These are phyloP conservation scores for Serendipita sp. DNA, from an alignment of 768 basidiomycete genomes.

Conservation along the genomic window DNA sequence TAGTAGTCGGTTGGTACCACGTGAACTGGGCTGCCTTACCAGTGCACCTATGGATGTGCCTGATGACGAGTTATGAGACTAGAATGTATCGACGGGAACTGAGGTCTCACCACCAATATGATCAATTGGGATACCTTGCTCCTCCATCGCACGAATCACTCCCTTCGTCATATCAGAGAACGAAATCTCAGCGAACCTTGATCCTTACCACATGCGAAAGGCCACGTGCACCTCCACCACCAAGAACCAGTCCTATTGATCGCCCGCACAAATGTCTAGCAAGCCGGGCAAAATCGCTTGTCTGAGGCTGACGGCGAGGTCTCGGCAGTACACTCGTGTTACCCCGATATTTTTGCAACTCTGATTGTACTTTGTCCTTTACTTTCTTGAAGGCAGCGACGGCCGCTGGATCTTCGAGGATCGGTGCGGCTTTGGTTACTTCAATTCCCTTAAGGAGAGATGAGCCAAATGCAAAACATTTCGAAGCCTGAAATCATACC, in stretches of 20 bases:
- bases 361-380: slow-evolving; percentile 81
- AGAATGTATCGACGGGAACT: neutral
- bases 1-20: neutral
- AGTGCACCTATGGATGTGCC: slow-evolving; percentile 4
- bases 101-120: slow-evolving; percentile 43
- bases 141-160: slow-evolving; percentile 81
- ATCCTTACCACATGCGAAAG: slow-evolving; percentile 45
- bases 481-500: slow-evolving; percentile 25
- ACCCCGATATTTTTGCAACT: slow-evolving; percentile 76
- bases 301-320: slow-evolving; percentile 64
- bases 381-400: slow-evolving; percentile 75
- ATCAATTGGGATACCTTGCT: slow-evolving; percentile 85
- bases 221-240: slow-evolving; percentile 96
- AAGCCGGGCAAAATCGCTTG: slow-evolving; percentile 82
- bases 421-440: neutral
- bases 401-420: slow-evolving; percentile 63
- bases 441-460: slow-evolving; percentile 9
- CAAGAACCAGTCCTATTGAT: slow-evolving; percentile 85
- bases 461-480: neutral
- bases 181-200: neutral
- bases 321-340: slow-evolving; percentile 31
- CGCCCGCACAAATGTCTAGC: slow-evolving; percentile 85
- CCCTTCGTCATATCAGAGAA: slow-evolving; percentile 44
- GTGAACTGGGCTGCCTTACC: slow-evolving; percentile 13
- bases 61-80: neutral